These are phyloP conservation scores for Fusarium tanahbumbuense DNA, from an alignment of 2,329 filamentous ascomycete species.

Conservation along the genomic window DNA sequence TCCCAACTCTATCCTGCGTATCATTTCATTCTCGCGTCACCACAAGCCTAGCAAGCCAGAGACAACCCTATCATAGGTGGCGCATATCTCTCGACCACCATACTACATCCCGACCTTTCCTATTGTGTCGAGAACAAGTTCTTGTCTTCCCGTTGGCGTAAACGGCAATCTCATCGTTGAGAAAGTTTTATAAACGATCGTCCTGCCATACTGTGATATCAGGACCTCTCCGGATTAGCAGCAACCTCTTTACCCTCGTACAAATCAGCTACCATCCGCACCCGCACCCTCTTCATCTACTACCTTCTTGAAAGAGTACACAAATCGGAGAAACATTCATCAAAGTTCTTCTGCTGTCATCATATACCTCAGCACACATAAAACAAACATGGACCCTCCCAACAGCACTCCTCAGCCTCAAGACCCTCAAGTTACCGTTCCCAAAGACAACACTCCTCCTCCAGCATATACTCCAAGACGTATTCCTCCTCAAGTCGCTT, in stretches of 20 bases:
- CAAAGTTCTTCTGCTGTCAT: background rate
- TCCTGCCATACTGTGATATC: constrained; percentile 3
- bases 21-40: constrained; percentile 15
- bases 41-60: constrained; percentile 11
- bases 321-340: background rate
- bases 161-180: constrained; percentile 21
- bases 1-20: constrained; percentile 16
- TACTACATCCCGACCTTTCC: constrained; percentile 22
- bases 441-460: constrained; percentile 46
- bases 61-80: constrained; percentile 29
- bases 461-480: constrained; percentile 48
- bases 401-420: constrained; percentile 31
- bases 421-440: constrained; percentile 20
- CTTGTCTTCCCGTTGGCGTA: constrained; percentile 24
- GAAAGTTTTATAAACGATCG: constrained; percentile 31
- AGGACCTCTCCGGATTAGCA: background rate
- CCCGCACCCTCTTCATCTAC: background rate
- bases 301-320: background rate
- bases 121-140: constrained; percentile 32
- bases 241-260: background rate
- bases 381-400: constrained; percentile 31
- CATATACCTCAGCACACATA: background rate
- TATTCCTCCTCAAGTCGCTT: constrained; percentile 24
- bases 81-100: constrained; percentile 39
- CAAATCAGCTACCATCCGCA: background rate